Percentiles rank a stretch among this genome's conserved stretches.
Conservation (phyloP, 2,329 filamentous ascomycete species). For the Albophoma yamanashiensis region DNA sequence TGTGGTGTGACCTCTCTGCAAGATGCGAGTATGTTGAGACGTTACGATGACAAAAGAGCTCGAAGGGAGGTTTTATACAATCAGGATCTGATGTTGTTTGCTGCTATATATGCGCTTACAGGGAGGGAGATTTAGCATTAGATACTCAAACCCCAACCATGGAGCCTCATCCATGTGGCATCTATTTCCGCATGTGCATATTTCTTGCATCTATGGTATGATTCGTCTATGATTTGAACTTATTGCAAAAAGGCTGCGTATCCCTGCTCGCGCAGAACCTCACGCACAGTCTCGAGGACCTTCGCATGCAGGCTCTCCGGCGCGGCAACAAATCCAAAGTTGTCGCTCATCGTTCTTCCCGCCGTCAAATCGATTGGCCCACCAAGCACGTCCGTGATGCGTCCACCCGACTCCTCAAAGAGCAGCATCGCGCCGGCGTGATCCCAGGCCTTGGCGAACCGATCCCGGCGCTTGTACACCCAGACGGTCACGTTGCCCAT, state of each 20-base stretch:
- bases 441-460: constrained; percentile 47
- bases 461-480: constrained; percentile 39
- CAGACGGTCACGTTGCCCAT: constrained; percentile 43
- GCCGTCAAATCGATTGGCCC: constrained; percentile 35
- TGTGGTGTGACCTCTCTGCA: too few species aligned
- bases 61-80: too few species aligned
- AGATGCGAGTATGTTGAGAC: too few species aligned
- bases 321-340: constrained; percentile 47
- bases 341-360: constrained; percentile 36
- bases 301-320: constrained; percentile 29
- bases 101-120: too few species aligned
- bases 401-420: constrained; percentile 45
- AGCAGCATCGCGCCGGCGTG: constrained; percentile 49
- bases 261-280: constrained; percentile 47
- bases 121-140: background rate
- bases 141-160: background rate
- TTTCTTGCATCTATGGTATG: background rate
- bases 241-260: constrained; percentile 11
- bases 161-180: background rate
- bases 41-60: too few species aligned
- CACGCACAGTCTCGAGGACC: constrained; percentile 58
- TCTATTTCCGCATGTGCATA: background rate
- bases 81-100: too few species aligned
- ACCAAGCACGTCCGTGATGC: constrained; percentile 43
- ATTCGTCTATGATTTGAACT: background rate